phyloP scores from a whole-genome alignment of 768 basidiomycete species.

The Tylopilus felleus region DNA sequence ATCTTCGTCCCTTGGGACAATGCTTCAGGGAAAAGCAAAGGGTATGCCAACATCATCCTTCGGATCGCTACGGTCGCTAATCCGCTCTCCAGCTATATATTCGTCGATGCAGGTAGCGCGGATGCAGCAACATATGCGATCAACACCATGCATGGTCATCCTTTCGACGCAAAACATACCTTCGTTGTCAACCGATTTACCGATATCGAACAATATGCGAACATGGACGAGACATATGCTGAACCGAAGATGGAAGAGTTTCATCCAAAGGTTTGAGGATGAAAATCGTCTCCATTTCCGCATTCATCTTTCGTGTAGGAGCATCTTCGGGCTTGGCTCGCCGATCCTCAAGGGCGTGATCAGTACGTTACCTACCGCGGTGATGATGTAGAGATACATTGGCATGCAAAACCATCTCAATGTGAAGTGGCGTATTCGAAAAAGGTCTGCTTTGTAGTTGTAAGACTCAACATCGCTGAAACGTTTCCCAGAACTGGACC shows the following conservation, averaged over 20 bases:
- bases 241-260: constrained; percentile 77
- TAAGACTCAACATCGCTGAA: constrained; percentile 6
- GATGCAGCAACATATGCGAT: constrained; percentile 72
- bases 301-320: constrained; percentile 51
- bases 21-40: constrained; percentile 80
- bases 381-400: constrained; percentile 85
- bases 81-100: constrained; percentile 58
- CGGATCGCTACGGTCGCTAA: constrained; percentile 1
- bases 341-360: constrained; percentile 88
- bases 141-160: constrained; percentile 65
- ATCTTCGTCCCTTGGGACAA: constrained; percentile 91
- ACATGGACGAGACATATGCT: constrained; percentile 72
- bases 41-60: constrained; percentile 47
- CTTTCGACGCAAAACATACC: constrained; percentile 84
- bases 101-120: constrained; percentile 70
- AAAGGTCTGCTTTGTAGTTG: constrained; percentile 48
- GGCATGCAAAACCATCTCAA: constrained; percentile 90
- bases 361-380: constrained; percentile 94
- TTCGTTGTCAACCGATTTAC: constrained; percentile 85
- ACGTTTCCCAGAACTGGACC: constrained; percentile 75
- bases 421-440: constrained; percentile 74
- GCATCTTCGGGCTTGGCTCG: constrained; percentile 93
- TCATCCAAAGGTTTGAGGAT: constrained; percentile 56
- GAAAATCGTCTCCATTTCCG: background rate
- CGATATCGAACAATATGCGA: constrained; percentile 81